Base-by-base conservation (phyloP, 176 grass and related monocot species). In the Metroxylon sagu region DNA sequence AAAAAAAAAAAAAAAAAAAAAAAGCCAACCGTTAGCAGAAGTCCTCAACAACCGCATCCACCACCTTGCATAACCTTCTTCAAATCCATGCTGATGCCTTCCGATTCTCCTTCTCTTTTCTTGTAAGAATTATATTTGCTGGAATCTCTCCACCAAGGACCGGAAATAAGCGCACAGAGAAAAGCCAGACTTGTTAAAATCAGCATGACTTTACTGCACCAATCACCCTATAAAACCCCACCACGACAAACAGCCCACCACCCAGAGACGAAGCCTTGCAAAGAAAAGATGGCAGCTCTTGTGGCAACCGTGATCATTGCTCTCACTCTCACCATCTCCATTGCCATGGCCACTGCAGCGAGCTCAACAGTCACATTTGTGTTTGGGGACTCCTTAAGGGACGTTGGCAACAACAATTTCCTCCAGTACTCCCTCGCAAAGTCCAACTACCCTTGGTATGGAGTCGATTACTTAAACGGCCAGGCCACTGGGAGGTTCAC, bases 361-460 rank as follows among this genome's bases (percentile, higher is more conserved):
- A 15, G 25, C 3, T n/a, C 66, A 3, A 79, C 87, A 15, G 84
- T 91, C 49, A 67, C 81, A 54, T 98, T 80, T 56, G 82, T 85
- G 14, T 98, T 98, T 39, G 87, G 93, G 12, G 93, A 98, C 72
- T 98, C 87, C 16, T 85, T 98, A 84, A 92, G 87, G 0, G 93
- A 92, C 74, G 93, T 92, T 1, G 87, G 93, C 29, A 98, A 89
- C 87, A 92, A 98, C 75, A 92, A 98, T 25, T 89, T 92, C 66
- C 87, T 98, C 14, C 70, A 75, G 5, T 65, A 88, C 1, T 91
- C 84, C 70, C 29, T 98, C 14, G 93, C 93, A 48, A 98, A 89
- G 66, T 98, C 69, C 16, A 51, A 98, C 67, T 98, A 92, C 69
- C 84, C 84, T 4, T 92, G 93, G 93, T 98, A 98, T 56, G 93